Evolutionary conservation across 768 basidiomycete species (phyloP).

Genomic region (Mrakia blollopis): DNA sequence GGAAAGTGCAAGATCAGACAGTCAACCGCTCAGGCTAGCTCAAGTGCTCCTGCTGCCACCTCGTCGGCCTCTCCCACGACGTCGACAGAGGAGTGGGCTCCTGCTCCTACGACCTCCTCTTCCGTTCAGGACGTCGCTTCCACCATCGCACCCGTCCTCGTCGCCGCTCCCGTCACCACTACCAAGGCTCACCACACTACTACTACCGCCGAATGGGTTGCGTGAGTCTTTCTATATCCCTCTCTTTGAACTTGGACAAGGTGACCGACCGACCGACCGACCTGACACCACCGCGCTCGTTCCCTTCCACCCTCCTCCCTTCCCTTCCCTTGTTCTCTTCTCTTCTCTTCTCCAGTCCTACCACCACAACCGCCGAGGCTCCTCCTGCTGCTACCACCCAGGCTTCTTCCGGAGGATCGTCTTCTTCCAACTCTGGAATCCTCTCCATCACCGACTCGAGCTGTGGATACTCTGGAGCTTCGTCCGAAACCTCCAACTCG

Average conservation of each 20-base stretch:
- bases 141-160: not conserved
- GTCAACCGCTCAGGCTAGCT: not conserved
- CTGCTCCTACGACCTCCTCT: not conserved
- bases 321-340: not conserved
- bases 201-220: not conserved
- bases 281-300: not conserved
- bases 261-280: not conserved
- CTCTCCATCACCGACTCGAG: slow-evolving; percentile 22
- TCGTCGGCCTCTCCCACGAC: not conserved
- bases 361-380: not conserved
- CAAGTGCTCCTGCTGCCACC: not conserved
- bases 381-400: not conserved
- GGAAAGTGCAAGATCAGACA: slow-evolving; percentile 24
- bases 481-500: not conserved
- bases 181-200: not conserved
- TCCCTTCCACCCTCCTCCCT: not conserved
- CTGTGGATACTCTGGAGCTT: slow-evolving; percentile 26
- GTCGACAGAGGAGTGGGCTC: not conserved
- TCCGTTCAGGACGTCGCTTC: not conserved
- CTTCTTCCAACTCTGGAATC: not conserved
- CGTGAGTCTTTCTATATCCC: not conserved
- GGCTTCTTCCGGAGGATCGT: not conserved
- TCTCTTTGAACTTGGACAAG: not conserved
- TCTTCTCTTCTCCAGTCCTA: not conserved
- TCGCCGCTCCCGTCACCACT: not conserved